These are phyloP conservation scores for Panicum miliaceum DNA, from an alignment of 176 grass and related monocot species.

Conservation along the genomic window DNA sequence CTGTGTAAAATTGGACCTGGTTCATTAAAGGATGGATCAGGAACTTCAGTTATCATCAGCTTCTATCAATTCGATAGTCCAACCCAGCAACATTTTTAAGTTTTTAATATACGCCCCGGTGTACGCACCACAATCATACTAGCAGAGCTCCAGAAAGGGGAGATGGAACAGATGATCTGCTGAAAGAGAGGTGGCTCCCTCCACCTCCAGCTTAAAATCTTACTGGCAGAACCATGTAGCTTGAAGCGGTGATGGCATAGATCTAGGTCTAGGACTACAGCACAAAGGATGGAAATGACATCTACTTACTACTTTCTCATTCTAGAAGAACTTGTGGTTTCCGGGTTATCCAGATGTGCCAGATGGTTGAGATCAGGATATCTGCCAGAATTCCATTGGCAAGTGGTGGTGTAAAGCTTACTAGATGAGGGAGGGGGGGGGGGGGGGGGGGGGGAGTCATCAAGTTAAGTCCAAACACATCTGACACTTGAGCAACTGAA, in stretches of 20 bases:
- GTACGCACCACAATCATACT: not conserved
- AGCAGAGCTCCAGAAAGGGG: not conserved
- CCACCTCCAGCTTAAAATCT: not conserved
- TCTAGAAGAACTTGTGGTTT: no score
- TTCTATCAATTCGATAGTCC: not conserved
- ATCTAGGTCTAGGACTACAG: conserved; percentile 1
- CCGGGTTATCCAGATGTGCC: not conserved
- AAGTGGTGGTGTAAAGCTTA: no score
- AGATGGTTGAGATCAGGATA: not conserved
- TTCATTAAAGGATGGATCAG: not conserved
- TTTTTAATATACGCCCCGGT: not conserved
- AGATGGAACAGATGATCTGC: not conserved
- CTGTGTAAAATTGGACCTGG: not conserved
- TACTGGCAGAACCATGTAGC: not conserved
- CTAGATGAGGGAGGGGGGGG: no score
- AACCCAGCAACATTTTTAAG: not conserved
- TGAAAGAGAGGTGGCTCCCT: not conserved
- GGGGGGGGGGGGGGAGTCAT: no score
- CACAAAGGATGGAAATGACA: not conserved
- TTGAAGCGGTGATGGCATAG: not conserved
- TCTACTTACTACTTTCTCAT: not conserved
- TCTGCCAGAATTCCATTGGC: not conserved
- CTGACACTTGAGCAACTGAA: no score
- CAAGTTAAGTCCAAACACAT: no score
- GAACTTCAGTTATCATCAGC: not conserved